These are phyloP conservation scores for Venustampulla echinocandica DNA, from an alignment of 495 filamentous ascomycete genomes.

Conservation along the genomic window DNA sequence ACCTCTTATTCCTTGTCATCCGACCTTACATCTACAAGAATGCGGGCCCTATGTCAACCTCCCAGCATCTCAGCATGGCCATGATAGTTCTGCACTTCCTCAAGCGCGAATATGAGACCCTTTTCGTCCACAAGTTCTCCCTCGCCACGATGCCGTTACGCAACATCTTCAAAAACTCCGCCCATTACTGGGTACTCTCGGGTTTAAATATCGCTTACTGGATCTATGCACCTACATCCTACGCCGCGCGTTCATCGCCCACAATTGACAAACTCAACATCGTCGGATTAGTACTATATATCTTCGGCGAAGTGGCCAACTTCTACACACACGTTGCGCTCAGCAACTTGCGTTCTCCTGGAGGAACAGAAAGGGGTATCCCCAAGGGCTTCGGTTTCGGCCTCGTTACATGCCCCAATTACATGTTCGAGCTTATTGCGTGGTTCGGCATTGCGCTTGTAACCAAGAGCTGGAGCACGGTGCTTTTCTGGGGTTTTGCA, in stretches of 20 bases:
- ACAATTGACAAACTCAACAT: slow-evolving; percentile 41
- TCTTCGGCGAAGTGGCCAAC: slow-evolving; percentile 71
- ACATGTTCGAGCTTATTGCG: slow-evolving; percentile 81
- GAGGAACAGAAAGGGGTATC: slow-evolving; percentile 78
- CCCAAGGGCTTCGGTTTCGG: slow-evolving; percentile 79
- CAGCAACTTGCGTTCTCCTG: slow-evolving; percentile 63
- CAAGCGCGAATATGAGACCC: slow-evolving; percentile 90
- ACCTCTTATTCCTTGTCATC: slow-evolving; percentile 60
- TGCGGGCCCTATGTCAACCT: slow-evolving; percentile 31
- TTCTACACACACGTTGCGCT: slow-evolving; percentile 69
- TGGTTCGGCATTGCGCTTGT: slow-evolving; percentile 78
- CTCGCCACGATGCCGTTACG: slow-evolving; percentile 66
- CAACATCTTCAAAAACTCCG: slow-evolving; percentile 76
- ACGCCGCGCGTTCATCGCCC: slow-evolving; percentile 35
- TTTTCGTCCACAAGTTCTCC: slow-evolving; percentile 94
- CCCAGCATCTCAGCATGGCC: slow-evolving; percentile 48
- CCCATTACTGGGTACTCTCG: slow-evolving; percentile 70
- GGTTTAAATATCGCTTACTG: slow-evolving; percentile 78
- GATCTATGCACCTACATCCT: slow-evolving; percentile 67
- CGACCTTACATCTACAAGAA: slow-evolving; percentile 67
- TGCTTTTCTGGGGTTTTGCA: slow-evolving; percentile 62
- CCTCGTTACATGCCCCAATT: slow-evolving; percentile 91
- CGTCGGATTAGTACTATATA: slow-evolving; percentile 57
- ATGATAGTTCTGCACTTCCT: slow-evolving; percentile 77
- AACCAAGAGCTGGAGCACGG: slow-evolving; percentile 63